A percentile compares a stretch with the other conserved stretches of the same genome.
Conservation (phyloP, 2,329 filamentous ascomycete genomes). For the Aspergillus unguis region DNA sequence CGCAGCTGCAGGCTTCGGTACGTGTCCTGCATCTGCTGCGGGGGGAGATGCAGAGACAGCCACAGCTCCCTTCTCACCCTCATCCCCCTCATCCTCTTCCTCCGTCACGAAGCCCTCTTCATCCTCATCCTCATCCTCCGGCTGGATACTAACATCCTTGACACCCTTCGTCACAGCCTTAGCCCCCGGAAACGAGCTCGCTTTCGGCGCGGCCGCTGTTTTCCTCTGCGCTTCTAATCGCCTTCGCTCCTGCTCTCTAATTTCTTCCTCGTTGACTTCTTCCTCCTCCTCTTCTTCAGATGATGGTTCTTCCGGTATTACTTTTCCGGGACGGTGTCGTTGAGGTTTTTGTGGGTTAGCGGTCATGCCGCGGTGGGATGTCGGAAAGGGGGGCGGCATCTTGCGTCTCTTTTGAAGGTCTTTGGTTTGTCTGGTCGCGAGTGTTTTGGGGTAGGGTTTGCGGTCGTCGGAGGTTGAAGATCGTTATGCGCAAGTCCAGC, state of each 20-base stretch:
- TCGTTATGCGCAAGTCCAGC: too few relatives aligned
- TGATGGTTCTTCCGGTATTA: constrained; percentile 48
- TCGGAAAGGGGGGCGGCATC: constrained; percentile 46
- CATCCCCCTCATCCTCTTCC: constrained; percentile 45
- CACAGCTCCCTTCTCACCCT: constrained; percentile 37
- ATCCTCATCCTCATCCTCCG: constrained; percentile 39
- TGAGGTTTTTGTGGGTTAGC: constrained; percentile 78
- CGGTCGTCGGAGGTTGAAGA: too few relatives aligned
- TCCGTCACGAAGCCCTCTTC: constrained; percentile 63
- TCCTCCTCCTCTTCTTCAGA: constrained; percentile 57
- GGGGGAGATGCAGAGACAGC: constrained; percentile 14
- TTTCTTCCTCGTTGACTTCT: constrained; percentile 57
- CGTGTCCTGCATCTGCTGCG: constrained; percentile 10
- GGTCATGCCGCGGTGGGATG: constrained; percentile 68
- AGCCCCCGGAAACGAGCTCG: constrained; percentile 36
- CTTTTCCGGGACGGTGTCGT: constrained; percentile 83
- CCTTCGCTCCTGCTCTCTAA: constrained; percentile 51
- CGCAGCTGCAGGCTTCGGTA: constrained; percentile 19
- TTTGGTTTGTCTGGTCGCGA: background rate
- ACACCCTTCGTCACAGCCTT: constrained; percentile 32
- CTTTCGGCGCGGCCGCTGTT: constrained; percentile 46
- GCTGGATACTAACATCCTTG: constrained; percentile 36
- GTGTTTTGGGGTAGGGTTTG: too few relatives aligned
- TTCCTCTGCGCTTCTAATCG: constrained; percentile 34
- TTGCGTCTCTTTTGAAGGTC: constrained; percentile 1